Conservation (phyloP, 768 basidiomycete species). For the Hebeloma cylindrosporum region DNA sequence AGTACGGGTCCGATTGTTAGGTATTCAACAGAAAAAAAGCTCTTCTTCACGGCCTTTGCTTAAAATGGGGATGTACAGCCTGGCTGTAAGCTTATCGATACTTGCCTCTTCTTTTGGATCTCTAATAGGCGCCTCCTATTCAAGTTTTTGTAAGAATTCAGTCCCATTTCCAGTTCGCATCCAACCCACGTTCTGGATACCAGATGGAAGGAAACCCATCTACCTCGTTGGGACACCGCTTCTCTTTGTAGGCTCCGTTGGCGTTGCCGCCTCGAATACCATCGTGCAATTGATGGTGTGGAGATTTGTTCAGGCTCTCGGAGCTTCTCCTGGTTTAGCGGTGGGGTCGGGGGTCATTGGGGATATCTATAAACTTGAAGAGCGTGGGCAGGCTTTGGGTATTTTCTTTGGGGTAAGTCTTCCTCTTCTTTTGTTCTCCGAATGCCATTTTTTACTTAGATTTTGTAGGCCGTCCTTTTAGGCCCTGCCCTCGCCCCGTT, state of each 20-base stretch:
- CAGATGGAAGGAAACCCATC: conserved; percentile 65
- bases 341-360: conserved; percentile 61
- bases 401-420: conserved; percentile 50
- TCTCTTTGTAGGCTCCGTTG: conserved; percentile 57
- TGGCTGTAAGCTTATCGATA: conserved; percentile 37
- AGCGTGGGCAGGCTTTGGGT: conserved; percentile 59
- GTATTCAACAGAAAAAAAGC: conserved; percentile 26
- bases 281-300: conserved; percentile 54
- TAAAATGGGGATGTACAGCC: conserved; percentile 16
- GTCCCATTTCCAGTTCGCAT: neutral
- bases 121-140: conserved; percentile 35
- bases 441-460: neutral
- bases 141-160: conserved; percentile 35
- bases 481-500: conserved; percentile 65
- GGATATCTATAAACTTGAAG: conserved; percentile 66
- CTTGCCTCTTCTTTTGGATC: conserved; percentile 35
- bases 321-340: conserved; percentile 55
- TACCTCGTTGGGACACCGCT: conserved; percentile 63
- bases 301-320: conserved; percentile 66
- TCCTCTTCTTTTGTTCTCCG: neutral
- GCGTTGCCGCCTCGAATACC: conserved; percentile 48
- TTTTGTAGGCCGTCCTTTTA: conserved; percentile 34
- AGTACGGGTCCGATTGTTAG: conserved; percentile 59
- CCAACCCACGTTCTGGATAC: neutral
- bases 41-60: neutral